Evolutionary conservation across 192 early-diverging fungal species (phyloP).

Genomic region (Backusella psychrophila): DNA sequence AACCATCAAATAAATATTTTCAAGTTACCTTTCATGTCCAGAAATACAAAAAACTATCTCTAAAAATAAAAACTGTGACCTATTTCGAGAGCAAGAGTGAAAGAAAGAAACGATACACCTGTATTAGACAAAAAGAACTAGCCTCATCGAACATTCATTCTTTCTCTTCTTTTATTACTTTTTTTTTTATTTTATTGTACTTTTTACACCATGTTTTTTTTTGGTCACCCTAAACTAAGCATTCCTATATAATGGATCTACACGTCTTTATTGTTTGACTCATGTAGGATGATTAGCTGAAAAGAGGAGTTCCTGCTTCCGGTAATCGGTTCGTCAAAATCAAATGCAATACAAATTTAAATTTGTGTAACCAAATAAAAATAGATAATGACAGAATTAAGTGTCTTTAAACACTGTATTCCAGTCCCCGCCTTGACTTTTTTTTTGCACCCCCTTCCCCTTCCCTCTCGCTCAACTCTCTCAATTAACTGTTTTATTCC

Average conservation of each 20-base stretch:
- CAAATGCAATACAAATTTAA: slow-evolving; percentile 14
- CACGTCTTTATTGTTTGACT: not conserved
- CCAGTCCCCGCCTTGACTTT: not conserved
- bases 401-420: not conserved
- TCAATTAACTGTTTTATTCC: not conserved
- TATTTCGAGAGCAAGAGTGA: not conserved
- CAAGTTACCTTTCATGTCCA: not conserved
- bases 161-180: not conserved
- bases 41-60: not conserved
- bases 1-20: not conserved
- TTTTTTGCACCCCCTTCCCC: not conserved
- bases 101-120: not conserved
- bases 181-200: too few relatives aligned
- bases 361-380: slow-evolving; percentile 3
- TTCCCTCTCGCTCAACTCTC: not conserved
- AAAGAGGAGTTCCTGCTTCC: not conserved
- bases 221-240: too few relatives aligned
- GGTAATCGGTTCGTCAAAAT: slow-evolving; percentile 4
- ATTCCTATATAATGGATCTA: not conserved
- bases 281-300: not conserved
- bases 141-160: not conserved
- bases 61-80: not conserved
- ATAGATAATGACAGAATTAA: slow-evolving; percentile 13
- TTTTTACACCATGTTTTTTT: too few relatives aligned
- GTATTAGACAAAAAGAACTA: not conserved